Evolutionary conservation across 805 yeast genomes (phyloP).

Genomic region (Priceomyces fermenticarens): DNA sequence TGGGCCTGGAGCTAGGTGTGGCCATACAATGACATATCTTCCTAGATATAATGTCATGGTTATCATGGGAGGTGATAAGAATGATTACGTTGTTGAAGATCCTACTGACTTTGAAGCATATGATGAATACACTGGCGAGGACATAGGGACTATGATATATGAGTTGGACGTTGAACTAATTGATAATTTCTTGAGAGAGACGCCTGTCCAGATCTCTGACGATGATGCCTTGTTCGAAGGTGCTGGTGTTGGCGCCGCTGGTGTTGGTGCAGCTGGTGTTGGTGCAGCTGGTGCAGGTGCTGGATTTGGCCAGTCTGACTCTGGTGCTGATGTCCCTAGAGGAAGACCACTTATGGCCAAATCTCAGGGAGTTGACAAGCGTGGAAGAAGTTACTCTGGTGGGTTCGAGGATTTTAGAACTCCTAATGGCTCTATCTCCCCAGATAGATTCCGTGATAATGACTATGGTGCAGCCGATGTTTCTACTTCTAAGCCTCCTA

Average conservation of each 20-base stretch:
- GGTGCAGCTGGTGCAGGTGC: conserved; percentile 14
- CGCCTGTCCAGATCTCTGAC: conserved; percentile 7
- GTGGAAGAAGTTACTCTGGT: conserved; percentile 35
- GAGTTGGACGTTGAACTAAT: conserved; percentile 54
- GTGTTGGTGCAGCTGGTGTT: conserved; percentile 19
- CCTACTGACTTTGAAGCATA: conserved; percentile 50
- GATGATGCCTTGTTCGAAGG: neutral
- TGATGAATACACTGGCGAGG: conserved; percentile 47
- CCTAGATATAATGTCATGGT: conserved; percentile 64
- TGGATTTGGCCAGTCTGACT: conserved; percentile 8
- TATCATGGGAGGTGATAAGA: conserved; percentile 89
- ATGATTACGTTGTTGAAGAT: conserved; percentile 57
- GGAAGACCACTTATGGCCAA: neutral
- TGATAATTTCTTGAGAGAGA: conserved; percentile 26
- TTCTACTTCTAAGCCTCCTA: neutral
- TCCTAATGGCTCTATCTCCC: conserved; percentile 22
- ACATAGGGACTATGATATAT: conserved; percentile 56
- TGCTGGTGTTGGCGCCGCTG: conserved; percentile 4
- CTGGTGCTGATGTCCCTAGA: conserved; percentile 3
- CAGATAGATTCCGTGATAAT: conserved; percentile 12
- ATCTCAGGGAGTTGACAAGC: conserved; percentile 19
- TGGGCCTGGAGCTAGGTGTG: conserved; percentile 82
- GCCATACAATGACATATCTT: conserved; percentile 80
- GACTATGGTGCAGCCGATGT: conserved; percentile 5
- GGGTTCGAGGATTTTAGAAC: conserved; percentile 32